Percentiles rank a stretch among this genome's conserved stretches.
Evolutionary conservation across 257 asterid species (phyloP).

Genomic region (Nicotiana otophora): DNA sequence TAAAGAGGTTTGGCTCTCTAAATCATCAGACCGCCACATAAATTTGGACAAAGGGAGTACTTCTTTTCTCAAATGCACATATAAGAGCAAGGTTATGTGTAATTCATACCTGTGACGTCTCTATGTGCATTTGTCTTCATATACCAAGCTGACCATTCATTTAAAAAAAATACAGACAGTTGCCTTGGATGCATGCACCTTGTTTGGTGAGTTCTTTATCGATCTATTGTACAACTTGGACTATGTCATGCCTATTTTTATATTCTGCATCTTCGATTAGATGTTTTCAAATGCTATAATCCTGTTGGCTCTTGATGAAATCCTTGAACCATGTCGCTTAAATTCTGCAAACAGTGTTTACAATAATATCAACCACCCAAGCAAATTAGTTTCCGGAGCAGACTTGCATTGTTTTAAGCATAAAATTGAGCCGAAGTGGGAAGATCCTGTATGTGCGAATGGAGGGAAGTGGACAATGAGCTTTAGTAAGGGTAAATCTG

Average conservation of each 20-base stretch:
- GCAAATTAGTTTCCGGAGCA: constrained; percentile 62
- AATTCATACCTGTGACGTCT: background rate
- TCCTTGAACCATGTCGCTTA: background rate
- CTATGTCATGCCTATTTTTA: background rate
- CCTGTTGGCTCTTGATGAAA: background rate
- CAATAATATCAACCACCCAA: constrained; percentile 75
- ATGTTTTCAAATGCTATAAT: background rate
- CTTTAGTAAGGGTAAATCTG: constrained; percentile 56
- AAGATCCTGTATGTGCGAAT: constrained; percentile 87
- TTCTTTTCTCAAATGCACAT: background rate
- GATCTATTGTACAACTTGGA: background rate
- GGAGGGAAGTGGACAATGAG: constrained; percentile 86
- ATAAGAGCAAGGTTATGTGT: background rate
- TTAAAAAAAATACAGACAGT: background rate
- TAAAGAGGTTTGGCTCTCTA: too few relatives aligned
- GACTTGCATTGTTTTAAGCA: constrained; percentile 84
- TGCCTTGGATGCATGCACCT: background rate
- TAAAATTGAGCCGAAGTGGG: constrained; percentile 87
- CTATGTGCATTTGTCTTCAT: background rate
- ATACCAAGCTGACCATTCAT: background rate
- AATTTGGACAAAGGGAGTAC: too few relatives aligned
- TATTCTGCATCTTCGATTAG: background rate
- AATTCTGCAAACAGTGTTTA: constrained; percentile 49
- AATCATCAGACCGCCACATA: too few relatives aligned
- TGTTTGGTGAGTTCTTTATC: background rate